Conservation (phyloP, 345 rosid species). For the Litchi chinensis region DNA sequence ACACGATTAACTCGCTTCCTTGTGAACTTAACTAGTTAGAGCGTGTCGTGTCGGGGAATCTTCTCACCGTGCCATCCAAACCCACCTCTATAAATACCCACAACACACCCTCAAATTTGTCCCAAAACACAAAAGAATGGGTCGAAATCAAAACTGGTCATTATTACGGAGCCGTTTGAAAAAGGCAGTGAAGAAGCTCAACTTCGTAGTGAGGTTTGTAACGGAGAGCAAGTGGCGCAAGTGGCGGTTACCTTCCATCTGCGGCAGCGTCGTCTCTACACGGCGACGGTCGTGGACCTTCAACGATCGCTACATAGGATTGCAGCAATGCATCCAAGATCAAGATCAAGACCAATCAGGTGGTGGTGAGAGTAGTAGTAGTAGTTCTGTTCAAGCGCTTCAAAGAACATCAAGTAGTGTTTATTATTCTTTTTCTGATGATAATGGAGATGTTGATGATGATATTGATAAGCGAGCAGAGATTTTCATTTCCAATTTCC, state of each 20-base stretch:
- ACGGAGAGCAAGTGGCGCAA: conserved; percentile 25
- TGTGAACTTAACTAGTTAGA: too few species aligned
- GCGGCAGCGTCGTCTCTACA: not conserved
- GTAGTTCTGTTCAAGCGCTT: conserved; percentile 20
- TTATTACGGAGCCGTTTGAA: conserved; percentile 24
- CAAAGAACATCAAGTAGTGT: conserved; percentile 41
- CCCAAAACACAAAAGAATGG: not conserved
- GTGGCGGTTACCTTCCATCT: conserved; percentile 31
- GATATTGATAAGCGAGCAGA: conserved; percentile 46
- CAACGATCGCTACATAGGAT: conserved; percentile 27
- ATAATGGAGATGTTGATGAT: conserved; percentile 29
- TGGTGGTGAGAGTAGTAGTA: not conserved
- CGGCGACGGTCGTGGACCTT: conserved; percentile 33
- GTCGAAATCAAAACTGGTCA: not conserved
- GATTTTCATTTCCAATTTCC: conserved; percentile 45
- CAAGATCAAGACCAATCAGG: not conserved
- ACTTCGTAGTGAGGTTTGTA: conserved; percentile 17
- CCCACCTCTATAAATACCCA: too few species aligned
- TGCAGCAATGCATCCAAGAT: conserved; percentile 30
- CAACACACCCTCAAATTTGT: too few species aligned
- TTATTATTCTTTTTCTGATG: conserved; percentile 14
- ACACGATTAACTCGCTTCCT: too few species aligned
- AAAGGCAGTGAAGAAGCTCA: conserved; percentile 33
- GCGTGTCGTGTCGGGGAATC: too few species aligned
- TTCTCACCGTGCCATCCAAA: too few species aligned